A percentile compares a stretch with the other conserved stretches of the same genome.
Conservation (phyloP, 1,139 yeast species). For the Hemisphaericaspora subhashii region DNA sequence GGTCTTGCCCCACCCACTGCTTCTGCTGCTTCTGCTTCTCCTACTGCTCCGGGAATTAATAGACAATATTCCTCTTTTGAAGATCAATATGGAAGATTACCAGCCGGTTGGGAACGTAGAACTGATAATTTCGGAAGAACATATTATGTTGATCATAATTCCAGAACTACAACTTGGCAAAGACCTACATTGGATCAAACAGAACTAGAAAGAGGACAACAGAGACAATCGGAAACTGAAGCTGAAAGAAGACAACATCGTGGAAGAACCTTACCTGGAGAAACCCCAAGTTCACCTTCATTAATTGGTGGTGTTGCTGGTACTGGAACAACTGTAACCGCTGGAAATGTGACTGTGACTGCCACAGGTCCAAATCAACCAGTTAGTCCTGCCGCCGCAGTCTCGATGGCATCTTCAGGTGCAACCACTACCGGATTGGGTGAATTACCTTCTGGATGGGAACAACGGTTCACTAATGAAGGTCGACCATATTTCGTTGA, state of each 20-base stretch:
- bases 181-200: conserved; percentile 80
- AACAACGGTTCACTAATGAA: conserved; percentile 95
- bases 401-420: conserved; percentile 82
- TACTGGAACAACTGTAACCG: conserved; percentile 24
- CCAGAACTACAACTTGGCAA: conserved; percentile 97
- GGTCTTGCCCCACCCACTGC: conserved; percentile 8
- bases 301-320: conserved; percentile 20
- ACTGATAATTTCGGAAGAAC: conserved; percentile 97
- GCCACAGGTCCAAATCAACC: conserved; percentile 48
- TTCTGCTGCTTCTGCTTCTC: conserved; percentile 14
- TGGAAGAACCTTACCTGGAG: conserved; percentile 87
- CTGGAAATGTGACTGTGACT: conserved; percentile 47
- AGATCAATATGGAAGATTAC: conserved; percentile 93
- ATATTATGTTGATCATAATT: conserved; percentile 95
- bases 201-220: conserved; percentile 64
- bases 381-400: conserved; percentile 69
- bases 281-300: conserved; percentile 42
- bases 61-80: conserved; percentile 89
- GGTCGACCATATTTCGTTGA: conserved; percentile 98
- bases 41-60: conserved; percentile 25
- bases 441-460: conserved; percentile 98
- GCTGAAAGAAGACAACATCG: conserved; percentile 90
- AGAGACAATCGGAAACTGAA: conserved; percentile 66
- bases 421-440: conserved; percentile 96
- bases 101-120: conserved; percentile 99